Conservation (phyloP, 495 filamentous ascomycete genomes). For the Parathielavia appendiculata region DNA sequence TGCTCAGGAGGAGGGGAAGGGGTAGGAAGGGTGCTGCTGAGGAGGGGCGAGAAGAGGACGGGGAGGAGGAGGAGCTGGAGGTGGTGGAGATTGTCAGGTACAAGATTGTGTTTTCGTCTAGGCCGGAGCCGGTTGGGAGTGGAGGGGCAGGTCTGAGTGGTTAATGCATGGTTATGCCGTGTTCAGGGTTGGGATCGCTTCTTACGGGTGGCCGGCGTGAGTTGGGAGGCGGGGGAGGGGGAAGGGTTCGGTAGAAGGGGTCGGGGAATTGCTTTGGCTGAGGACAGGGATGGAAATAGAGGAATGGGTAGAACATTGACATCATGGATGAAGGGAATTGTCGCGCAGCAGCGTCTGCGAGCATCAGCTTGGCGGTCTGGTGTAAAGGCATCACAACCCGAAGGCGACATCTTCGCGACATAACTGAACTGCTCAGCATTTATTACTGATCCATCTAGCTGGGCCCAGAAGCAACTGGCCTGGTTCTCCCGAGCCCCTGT, state of each 20-base stretch:
- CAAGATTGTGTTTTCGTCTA: slow-evolving; percentile 79
- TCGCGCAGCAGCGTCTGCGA: too few relatives aligned
- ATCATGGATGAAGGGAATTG: too few relatives aligned
- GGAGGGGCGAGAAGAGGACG: slow-evolving; percentile 8
- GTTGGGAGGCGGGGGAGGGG: too few relatives aligned
- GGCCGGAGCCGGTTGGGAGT: slow-evolving; percentile 78
- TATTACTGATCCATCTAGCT: neutral
- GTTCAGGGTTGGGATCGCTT: neutral
- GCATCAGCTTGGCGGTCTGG: too few relatives aligned
- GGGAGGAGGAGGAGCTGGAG: slow-evolving; percentile 33
- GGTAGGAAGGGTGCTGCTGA: slow-evolving; percentile 19
- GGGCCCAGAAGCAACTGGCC: slow-evolving; percentile 28
- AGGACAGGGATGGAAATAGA: too few relatives aligned
- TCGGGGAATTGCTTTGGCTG: too few relatives aligned
- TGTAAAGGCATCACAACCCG: too few relatives aligned
- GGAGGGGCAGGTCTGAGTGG: neutral
- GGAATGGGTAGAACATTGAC: too few relatives aligned
- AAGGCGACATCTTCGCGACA: too few relatives aligned
- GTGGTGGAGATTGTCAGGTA: slow-evolving; percentile 84
- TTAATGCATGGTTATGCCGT: neutral
- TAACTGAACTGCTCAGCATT: neutral
- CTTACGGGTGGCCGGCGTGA: too few relatives aligned
- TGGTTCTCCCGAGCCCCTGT: slow-evolving; percentile 82
- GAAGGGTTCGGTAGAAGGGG: too few relatives aligned
- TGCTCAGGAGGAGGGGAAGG: slow-evolving; percentile 35